Base-by-base conservation (phyloP, 2,329 filamentous ascomycete genomes). In the Metarhizium album region DNA sequence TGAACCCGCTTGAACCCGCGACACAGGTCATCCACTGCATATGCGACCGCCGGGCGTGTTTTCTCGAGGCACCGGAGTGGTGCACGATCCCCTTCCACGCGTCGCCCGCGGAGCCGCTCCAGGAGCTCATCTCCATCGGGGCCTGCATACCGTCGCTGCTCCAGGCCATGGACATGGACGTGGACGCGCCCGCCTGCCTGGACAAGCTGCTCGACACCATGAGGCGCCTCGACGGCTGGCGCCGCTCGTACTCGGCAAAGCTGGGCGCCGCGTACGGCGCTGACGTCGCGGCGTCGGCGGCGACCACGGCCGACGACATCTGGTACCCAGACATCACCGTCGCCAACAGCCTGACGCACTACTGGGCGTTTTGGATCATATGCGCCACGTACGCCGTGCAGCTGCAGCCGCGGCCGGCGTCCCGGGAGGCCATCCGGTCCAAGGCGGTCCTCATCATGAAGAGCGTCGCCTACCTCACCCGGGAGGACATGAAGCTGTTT, bases 401-500 rank as follows among this genome's bases (percentile, higher is more conserved):
- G 4, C 33, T 57, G 49, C 8, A 38, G 65, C 1, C n/a, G 14
- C 7, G 40, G 22, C 18, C 7, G 27, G 27, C 8, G n/a, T 13
- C 20, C 58, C n/a, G 22, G 22, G 8, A 42, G 7, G 18, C 18
- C n/a, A 42, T 42, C n/a, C 20, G n/a, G 13, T 14, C 38, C 6
- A 42, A 22, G 38, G 6, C 18, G 7, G 8, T 22, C 13, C 22
- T 22, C 5, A 42, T 67, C 14, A 64, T 63, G 40, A 55, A 59
- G 24, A 68, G 67, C 40, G 64, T 66, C 42, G 60, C 64, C 6
- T 72, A 69, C 51, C 50, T 70, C 7, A 53, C 69, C 16, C 64
- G 64, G 50, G 65, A 69, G 18, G 61, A 67, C 20, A 67, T 71
- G 64, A 66, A 62, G 18, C 54, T 72, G 0, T 71, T 64, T 50